Conservation (phyloP, 805 yeast species). For the Yarrowia keelungensis region DNA sequence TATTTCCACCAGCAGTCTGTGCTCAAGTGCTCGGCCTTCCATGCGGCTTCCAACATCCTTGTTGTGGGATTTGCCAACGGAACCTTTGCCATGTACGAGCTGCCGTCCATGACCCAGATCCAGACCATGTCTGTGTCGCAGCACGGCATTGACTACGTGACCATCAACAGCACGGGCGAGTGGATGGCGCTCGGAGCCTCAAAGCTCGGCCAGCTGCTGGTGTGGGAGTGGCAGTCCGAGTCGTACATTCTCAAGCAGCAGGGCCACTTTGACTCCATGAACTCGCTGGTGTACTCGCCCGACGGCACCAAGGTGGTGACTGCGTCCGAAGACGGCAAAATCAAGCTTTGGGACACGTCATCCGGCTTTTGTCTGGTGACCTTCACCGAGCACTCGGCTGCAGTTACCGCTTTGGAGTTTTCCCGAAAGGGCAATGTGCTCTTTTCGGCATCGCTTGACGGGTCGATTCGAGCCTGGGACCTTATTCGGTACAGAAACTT, state of each 20-base stretch:
- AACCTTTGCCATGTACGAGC: slow-evolving; percentile 87
- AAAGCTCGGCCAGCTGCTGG: slow-evolving; percentile 88
- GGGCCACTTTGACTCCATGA: slow-evolving; percentile 93
- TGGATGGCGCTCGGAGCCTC: slow-evolving; percentile 97
- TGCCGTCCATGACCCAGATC: slow-evolving; percentile 77
- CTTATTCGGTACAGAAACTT: slow-evolving; percentile 89
- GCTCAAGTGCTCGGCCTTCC: slow-evolving; percentile 84
- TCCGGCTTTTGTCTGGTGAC: slow-evolving; percentile 94
- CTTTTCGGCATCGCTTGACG: slow-evolving; percentile 91
- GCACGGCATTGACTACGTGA: slow-evolving; percentile 81
- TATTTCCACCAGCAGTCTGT: slow-evolving; percentile 72
- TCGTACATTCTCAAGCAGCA: slow-evolving; percentile 94
- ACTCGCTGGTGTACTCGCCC: slow-evolving; percentile 85
- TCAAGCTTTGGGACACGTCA: slow-evolving; percentile 92
- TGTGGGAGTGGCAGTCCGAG: slow-evolving; percentile 99
- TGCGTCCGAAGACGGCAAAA: slow-evolving; percentile 95
- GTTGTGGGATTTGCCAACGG: slow-evolving; percentile 91
- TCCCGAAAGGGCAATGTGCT: slow-evolving; percentile 89
- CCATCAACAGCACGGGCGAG: slow-evolving; percentile 84
- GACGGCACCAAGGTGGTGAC: slow-evolving; percentile 93
- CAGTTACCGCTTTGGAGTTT: slow-evolving; percentile 86
- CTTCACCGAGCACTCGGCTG: slow-evolving; percentile 86
- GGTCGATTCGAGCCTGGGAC: slow-evolving; percentile 98
- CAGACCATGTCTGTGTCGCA: slow-evolving; percentile 94
- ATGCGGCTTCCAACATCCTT: slow-evolving; percentile 70